Evolutionary conservation across 2,329 filamentous ascomycete genomes (phyloP).

Genomic region (Ascochyta koolunga): DNA sequence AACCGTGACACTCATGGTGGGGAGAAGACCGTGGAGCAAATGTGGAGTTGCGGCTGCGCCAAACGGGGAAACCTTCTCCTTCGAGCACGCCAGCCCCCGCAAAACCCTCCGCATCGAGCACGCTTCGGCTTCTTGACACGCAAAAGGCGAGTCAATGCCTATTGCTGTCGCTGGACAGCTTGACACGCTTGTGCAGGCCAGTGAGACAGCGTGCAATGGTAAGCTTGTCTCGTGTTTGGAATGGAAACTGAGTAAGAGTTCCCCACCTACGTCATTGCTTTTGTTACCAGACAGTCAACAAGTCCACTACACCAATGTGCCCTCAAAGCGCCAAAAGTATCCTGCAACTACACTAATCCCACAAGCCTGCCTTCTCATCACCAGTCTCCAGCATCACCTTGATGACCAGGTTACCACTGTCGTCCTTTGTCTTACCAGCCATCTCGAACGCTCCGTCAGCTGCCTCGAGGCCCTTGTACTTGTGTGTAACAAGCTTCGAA

Average conservation of each 20-base stretch:
- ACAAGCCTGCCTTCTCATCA: constrained; percentile 33
- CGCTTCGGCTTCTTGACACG: constrained; percentile 1
- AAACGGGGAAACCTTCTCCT: constrained; percentile 34
- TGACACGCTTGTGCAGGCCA: neutral
- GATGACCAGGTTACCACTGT: constrained; percentile 70
- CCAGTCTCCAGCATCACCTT: constrained; percentile 67
- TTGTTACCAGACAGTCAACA: constrained; percentile 7
- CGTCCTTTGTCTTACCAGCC: constrained; percentile 71
- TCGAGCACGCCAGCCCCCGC: constrained; percentile 5
- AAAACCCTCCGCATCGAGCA: constrained; percentile 2
- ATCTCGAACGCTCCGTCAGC: constrained; percentile 72
- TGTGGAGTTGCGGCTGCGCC: constrained; percentile 19
- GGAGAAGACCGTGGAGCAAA: constrained; percentile 11
- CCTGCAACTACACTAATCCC: constrained; percentile 1
- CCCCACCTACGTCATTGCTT: constrained; percentile 12
- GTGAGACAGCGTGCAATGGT: neutral
- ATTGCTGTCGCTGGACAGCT: neutral
- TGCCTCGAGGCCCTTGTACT: constrained; percentile 68
- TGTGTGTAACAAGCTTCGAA: constrained; percentile 75
- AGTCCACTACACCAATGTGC: neutral
- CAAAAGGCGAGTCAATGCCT: constrained; percentile 3
- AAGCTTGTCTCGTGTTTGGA: neutral
- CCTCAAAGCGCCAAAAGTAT: neutral
- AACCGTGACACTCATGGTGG: constrained; percentile 16
- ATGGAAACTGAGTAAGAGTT: neutral